Evolutionary conservation across 2,329 filamentous ascomycete species (phyloP).

Genomic region (Exophiala sideris): DNA sequence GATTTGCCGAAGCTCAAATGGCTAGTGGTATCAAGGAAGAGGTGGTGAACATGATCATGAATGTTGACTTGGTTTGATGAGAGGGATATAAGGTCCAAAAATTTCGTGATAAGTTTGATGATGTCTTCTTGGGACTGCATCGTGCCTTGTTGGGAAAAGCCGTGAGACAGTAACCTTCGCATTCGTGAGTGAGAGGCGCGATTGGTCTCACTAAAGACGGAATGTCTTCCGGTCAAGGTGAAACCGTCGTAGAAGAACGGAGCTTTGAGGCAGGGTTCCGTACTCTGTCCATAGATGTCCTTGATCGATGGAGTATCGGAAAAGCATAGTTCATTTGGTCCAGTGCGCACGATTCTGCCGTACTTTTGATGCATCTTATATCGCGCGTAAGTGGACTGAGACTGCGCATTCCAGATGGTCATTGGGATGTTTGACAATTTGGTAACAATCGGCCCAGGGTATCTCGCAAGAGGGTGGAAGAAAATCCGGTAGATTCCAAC

Average conservation of each 20-base stretch:
- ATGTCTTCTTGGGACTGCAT: slow-evolving; percentile 46
- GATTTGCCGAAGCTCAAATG: slow-evolving; percentile 4
- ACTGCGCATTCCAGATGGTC: no score
- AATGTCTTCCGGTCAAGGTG: slow-evolving; percentile 48
- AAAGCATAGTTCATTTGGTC: slow-evolving; percentile 36
- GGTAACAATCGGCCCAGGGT: no score
- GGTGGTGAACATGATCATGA: slow-evolving; percentile 40
- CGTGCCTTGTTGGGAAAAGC: slow-evolving; percentile 36
- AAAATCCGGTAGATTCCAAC: no score
- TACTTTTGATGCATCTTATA: slow-evolving; percentile 25
- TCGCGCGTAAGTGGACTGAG: neutral
- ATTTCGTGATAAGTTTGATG: slow-evolving; percentile 40
- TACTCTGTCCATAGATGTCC: slow-evolving; percentile 38
- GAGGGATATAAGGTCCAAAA: slow-evolving; percentile 38
- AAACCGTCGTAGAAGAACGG: slow-evolving; percentile 34
- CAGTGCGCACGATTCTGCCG: slow-evolving; percentile 33
- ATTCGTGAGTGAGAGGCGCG: slow-evolving; percentile 12
- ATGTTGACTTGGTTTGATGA: slow-evolving; percentile 35
- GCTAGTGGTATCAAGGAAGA: slow-evolving; percentile 8
- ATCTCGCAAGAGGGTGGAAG: no score
- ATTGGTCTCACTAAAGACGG: slow-evolving; percentile 40
- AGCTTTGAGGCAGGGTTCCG: slow-evolving; percentile 2
- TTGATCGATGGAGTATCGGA: slow-evolving; percentile 34
- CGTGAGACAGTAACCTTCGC: slow-evolving; percentile 31
- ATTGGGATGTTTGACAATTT: no score